Evolutionary conservation across 140 eudicot species (phyloP), one percentile per base, ranked within the genome.

Genomic region (Bidens hawaiensis): DNA sequence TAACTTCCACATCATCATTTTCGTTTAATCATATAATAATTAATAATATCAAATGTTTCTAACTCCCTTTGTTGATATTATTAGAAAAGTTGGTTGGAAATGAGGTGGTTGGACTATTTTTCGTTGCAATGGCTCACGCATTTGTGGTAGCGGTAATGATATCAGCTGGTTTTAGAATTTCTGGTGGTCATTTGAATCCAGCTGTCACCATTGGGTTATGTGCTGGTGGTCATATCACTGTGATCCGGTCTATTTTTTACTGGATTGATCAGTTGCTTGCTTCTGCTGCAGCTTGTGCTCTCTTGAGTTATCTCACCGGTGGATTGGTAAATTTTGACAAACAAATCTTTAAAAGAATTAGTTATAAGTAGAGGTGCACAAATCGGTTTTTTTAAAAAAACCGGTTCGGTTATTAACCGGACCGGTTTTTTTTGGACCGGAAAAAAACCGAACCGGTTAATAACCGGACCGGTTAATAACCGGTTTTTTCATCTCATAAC

Each of bases 121-220:
- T 82, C 13, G 99, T 85, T 58, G 96, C 96, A 1, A 57, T 85
- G 54, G 88, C 96, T 30, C 96, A 87, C 72, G 75, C 87, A 8
- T 60, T 93, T 5, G 95, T 82, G 56, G 96, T 81, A 64, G 94
- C 77, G 6, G 96, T 84, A 78, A 87, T 73, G 94, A 84, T 91
- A 41, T 77, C 94, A 0, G 95, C 93, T 10, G 99, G 93, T 16
- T 73, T 88, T 5, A 79, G 88, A 22, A 82, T 93, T 55, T 82
- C 93, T 26, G 99, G 96, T 9, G 99, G 96, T n/a, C 97, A 89
- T 54, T 47, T 89, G 8, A 89, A 89, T 73, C 97, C 97, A 3
- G 95, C 97, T 0, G 99, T 88, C 72, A 93, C 99, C 0, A 43
- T 93, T 15, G 99, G 99, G 30, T 76, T 93, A 0, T 77, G 79